Percentiles rank a stretch among this genome's conserved stretches.
Conservation (phyloP, 2,329 filamentous ascomycete species). For the Xylaria sp. region DNA sequence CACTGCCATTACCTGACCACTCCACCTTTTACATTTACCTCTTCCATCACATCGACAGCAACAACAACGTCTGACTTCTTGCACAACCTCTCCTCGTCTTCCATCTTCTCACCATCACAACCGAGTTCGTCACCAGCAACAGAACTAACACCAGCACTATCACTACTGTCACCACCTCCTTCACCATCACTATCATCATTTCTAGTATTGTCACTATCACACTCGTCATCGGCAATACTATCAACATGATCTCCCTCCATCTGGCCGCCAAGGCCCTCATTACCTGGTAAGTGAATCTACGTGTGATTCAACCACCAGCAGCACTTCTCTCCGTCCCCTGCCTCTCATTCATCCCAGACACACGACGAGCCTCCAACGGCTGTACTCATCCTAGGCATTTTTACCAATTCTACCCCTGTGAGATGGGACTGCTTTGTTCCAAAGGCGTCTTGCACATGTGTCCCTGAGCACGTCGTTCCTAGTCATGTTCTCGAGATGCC, state of each 20-base stretch:
- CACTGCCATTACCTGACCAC: neutral
- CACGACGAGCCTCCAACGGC: neutral
- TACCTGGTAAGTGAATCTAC: slow-evolving; percentile 21
- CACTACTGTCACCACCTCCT: neutral
- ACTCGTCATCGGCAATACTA: neutral
- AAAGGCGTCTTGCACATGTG: neutral
- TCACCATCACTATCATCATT: neutral
- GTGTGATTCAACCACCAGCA: neutral
- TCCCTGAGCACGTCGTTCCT: no score
- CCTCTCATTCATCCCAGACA: neutral
- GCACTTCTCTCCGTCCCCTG: neutral
- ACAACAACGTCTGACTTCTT: neutral
- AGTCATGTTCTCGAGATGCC: neutral
- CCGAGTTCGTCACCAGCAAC: neutral
- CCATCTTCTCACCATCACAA: neutral
- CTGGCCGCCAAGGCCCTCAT: slow-evolving; percentile 14
- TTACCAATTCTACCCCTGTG: neutral
- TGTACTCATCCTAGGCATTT: neutral
- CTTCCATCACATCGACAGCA: neutral
- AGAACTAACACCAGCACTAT: neutral
- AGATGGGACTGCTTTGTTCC: no score
- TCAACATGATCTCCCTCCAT: neutral
- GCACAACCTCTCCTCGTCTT: neutral
- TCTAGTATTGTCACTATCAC: neutral
- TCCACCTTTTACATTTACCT: neutral